Percentiles rank a stretch among this genome's conserved stretches.
These are phyloP conservation scores for Pyrrhoderma noxium DNA, from an alignment of 1,284 basidiomycete species.

Conservation along the genomic window DNA sequence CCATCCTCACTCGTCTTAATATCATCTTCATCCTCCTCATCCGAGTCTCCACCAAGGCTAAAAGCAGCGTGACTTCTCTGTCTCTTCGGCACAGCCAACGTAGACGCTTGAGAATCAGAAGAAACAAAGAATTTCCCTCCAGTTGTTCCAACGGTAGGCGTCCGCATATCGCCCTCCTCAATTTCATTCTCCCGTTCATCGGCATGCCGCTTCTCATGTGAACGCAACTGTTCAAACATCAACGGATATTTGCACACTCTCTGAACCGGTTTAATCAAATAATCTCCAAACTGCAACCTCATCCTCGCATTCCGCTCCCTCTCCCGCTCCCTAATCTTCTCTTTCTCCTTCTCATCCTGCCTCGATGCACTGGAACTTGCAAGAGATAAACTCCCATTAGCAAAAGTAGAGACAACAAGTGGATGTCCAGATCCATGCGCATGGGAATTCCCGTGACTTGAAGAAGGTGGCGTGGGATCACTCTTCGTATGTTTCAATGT, in stretches of 20 bases:
- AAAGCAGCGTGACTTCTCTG: slow-evolving; percentile 5
- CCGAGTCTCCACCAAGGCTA: slow-evolving; percentile 10
- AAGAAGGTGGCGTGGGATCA: slow-evolving; percentile 27
- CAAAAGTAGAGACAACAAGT: slow-evolving; percentile 27
- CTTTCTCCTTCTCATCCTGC: not conserved
- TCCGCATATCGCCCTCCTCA: not conserved
- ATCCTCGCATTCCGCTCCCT: slow-evolving; percentile 2
- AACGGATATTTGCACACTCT: slow-evolving; percentile 89
- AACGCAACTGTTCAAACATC: slow-evolving; percentile 69
- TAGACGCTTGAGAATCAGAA: not conserved
- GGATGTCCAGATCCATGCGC: slow-evolving; percentile 20
- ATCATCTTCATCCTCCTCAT: slow-evolving; percentile 30
- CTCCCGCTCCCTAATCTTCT: not conserved
- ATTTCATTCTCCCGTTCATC: no score
- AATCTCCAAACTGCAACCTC: slow-evolving; percentile 63
- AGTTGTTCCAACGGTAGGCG: not conserved
- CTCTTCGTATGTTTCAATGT: slow-evolving; percentile 15
- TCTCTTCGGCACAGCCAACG: not conserved
- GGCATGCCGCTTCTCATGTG: slow-evolving; percentile 25
- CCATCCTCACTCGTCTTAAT: slow-evolving; percentile 40
- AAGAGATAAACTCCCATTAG: slow-evolving; percentile 21
- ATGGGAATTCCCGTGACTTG: not conserved
- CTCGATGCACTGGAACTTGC: not conserved
- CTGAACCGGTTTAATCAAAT: slow-evolving; percentile 86
- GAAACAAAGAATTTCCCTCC: not conserved